Conservation (phyloP, 192 early-diverging fungal species). For the Thoreauomyces humboldtii region DNA sequence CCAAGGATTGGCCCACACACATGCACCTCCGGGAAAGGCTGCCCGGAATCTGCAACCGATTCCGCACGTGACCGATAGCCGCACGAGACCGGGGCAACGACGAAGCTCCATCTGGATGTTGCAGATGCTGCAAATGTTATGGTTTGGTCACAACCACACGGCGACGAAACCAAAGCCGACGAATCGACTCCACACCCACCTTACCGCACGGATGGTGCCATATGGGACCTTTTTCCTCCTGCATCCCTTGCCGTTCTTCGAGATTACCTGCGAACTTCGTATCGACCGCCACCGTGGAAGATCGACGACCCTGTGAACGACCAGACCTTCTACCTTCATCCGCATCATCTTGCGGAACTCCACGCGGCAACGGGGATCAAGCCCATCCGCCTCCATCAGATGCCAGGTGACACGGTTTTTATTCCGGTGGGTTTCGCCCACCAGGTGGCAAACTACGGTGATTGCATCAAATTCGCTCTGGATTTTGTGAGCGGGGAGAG, state of each 20-base stretch:
- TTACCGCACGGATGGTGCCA: slow-evolving; percentile 10
- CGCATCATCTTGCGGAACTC: slow-evolving; percentile 38
- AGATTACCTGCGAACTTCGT: slow-evolving; percentile 1
- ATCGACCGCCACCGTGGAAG: not conserved
- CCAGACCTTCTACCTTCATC: slow-evolving; percentile 64
- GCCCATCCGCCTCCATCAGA: slow-evolving; percentile 62
- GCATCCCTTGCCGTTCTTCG: slow-evolving; percentile 3
- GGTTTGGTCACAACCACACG: slow-evolving; percentile 40
- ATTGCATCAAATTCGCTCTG: slow-evolving; percentile 66
- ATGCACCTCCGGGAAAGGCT: slow-evolving; percentile 53
- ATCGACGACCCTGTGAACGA: slow-evolving; percentile 63
- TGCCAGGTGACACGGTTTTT: slow-evolving; percentile 72
- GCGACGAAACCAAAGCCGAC: slow-evolving; percentile 27
- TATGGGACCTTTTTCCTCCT: slow-evolving; percentile 29
- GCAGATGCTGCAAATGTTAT: slow-evolving; percentile 79
- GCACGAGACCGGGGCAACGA: slow-evolving; percentile 59
- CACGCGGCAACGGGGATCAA: slow-evolving; percentile 34
- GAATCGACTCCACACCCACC: not conserved
- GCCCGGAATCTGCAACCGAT: slow-evolving; percentile 52
- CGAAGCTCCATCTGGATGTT: slow-evolving; percentile 75
- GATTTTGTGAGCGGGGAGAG: slow-evolving; percentile 70
- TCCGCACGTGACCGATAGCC: slow-evolving; percentile 59
- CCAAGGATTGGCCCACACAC: slow-evolving; percentile 68
- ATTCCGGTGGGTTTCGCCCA: slow-evolving; percentile 75
- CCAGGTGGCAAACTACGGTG: slow-evolving; percentile 68